A percentile compares a stretch with the other conserved stretches of the same genome.
phyloP scores from a whole-genome alignment of 2,329 filamentous ascomycete species.

The Scedosporium aurantiacum region DNA sequence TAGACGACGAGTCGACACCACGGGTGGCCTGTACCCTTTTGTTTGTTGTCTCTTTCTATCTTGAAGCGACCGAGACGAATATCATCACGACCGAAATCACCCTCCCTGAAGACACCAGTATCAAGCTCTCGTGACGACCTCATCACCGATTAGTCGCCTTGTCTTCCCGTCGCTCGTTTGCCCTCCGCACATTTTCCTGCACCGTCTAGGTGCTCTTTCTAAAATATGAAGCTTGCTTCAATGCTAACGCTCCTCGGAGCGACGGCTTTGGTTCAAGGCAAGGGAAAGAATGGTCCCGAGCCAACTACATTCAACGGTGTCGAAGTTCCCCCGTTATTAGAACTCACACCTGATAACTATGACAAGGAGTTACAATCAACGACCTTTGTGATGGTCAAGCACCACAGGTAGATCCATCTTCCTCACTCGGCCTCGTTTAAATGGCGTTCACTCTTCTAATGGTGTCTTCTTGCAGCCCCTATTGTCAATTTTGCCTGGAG shows the following conservation, averaged over 20 bases:
- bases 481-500: conserved; percentile 61
- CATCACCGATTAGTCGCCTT: background rate
- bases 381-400: conserved; percentile 48
- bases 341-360: conserved; percentile 47
- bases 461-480: conserved; percentile 34
- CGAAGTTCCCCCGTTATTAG: conserved; percentile 52
- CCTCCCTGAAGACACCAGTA: background rate
- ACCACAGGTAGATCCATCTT: conserved; percentile 47
- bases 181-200: background rate
- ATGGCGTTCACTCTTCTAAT: conserved; percentile 5
- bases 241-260: conserved; percentile 36
- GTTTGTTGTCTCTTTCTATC: background rate
- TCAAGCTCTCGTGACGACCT: background rate
- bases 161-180: background rate
- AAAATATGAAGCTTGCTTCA: conserved; percentile 32
- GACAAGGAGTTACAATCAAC: conserved; percentile 42
- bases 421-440: background rate
- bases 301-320: conserved; percentile 55
- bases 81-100: background rate
- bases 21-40: background rate
- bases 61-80: background rate
- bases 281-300: conserved; percentile 12
- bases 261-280: conserved; percentile 27
- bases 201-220: background rate
- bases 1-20: background rate